phyloP scores from a whole-genome alignment of 768 basidiomycete genomes.

The Tylopilus subfusipes region DNA sequence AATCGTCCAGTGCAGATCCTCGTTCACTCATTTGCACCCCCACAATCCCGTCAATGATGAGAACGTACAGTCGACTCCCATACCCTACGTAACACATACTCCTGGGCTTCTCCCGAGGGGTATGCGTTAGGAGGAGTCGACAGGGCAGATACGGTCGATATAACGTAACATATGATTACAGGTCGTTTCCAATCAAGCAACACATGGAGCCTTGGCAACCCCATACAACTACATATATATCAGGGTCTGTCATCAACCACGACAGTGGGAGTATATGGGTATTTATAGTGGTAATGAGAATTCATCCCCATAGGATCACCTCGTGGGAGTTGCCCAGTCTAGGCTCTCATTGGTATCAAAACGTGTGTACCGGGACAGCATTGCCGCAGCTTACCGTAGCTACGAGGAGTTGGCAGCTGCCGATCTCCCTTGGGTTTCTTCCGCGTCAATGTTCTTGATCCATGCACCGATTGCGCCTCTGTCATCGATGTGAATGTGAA shows the following conservation, averaged over 20 bases:
- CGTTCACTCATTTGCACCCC: background rate
- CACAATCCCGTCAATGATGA: background rate
- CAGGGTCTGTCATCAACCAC: conserved; percentile 8
- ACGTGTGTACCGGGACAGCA: background rate
- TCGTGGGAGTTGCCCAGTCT: conserved; percentile 21
- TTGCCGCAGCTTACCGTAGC: background rate
- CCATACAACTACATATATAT: conserved; percentile 10
- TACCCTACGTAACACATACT: too few species aligned
- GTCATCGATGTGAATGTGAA: conserved; percentile 6
- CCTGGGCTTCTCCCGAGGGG: too few species aligned
- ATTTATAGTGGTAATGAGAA: conserved; percentile 26
- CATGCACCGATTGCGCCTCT: conserved; percentile 96
- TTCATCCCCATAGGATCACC: conserved; percentile 19
- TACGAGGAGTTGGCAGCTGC: conserved; percentile 7
- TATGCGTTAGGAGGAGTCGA: too few species aligned
- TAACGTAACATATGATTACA: conserved; percentile 24
- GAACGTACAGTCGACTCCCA: too few species aligned
- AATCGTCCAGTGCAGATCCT: conserved; percentile 1
- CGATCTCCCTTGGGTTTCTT: conserved; percentile 19
- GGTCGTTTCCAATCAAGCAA: conserved; percentile 2
- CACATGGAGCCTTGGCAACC: conserved; percentile 8
- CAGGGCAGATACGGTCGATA: conserved; percentile 1
- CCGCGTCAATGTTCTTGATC: conserved; percentile 88
- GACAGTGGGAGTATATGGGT: conserved; percentile 24
- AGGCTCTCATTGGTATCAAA: background rate